Evolutionary conservation across 208 protist species (phyloP).

Genomic region (Crithidia bombi): DNA sequence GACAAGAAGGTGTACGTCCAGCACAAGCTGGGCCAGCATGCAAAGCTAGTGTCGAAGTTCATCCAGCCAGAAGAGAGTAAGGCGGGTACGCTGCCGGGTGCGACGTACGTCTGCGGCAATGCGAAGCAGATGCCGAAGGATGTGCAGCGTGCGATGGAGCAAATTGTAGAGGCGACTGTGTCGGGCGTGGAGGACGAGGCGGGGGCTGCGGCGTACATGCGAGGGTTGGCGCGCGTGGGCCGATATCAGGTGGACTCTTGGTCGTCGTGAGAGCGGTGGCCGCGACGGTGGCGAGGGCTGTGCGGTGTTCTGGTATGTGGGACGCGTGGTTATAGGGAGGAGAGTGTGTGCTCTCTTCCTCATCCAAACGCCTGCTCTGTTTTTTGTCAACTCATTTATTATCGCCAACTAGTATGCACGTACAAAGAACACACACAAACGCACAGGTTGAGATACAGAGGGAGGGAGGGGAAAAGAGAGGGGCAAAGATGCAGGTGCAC

Average conservation of each 20-base stretch:
- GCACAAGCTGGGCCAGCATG: constrained; percentile 77
- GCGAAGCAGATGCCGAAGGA: constrained; percentile 89
- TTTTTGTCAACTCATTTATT: too few relatives aligned
- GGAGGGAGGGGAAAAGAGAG: too few relatives aligned
- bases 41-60: constrained; percentile 53
- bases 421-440: too few relatives aligned
- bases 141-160: constrained; percentile 53
- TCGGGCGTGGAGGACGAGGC: constrained; percentile 48
- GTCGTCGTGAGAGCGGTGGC: constrained; percentile 66
- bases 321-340: too few relatives aligned
- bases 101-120: constrained; percentile 85
- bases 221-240: constrained; percentile 44
- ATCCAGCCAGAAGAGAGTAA: constrained; percentile 35
- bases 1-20: constrained; percentile 88
- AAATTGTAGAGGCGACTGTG: constrained; percentile 60
- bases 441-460: too few relatives aligned
- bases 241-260: constrained; percentile 86
- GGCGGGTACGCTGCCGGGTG: constrained; percentile 13
- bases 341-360: too few relatives aligned
- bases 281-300: too few relatives aligned
- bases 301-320: too few relatives aligned
- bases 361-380: too few relatives aligned
- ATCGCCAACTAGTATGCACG: too few relatives aligned
- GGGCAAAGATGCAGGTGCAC: too few relatives aligned
- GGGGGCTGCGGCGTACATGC: constrained; percentile 42